Base-by-base conservation (phyloP, 2,329 filamentous ascomycete species). In the Alternaria infectoria region DNA sequence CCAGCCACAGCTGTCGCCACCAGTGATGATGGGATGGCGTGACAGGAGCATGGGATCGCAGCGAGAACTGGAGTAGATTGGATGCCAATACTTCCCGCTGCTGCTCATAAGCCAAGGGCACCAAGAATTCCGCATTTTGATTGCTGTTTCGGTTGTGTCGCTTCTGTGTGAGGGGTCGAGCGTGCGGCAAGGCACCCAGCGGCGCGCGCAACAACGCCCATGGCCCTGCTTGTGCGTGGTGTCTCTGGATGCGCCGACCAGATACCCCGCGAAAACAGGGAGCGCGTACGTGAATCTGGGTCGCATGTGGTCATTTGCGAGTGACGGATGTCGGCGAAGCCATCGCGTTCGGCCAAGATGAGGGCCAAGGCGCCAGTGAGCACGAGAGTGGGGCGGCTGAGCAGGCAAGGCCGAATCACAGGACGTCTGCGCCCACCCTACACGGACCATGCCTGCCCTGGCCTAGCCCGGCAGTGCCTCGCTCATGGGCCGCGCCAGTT, bases 81-180 rank as follows among this genome's bases (percentile, higher is more conserved):
- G 43, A 52, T 56, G 54, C 54, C 54, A 56, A 56, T 56, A 46
- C 54, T 56, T 56, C 54, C 54, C 49, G 49, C 49, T 40, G 49
- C 8, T 23, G 54, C 21, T 46, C 32, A 32, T 56, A 43, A 45
- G 54, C 54, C 54, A 56, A 56, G 54, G 54, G 54, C 54, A 46
- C 54, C 54, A 56, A 56, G 54, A 56, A 23, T 56, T 56, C 54
- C 54, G 43, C 54, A 45, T 46, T 45, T 32, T 45, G 40, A 46
- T 56, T 45, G 44, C 44, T 47, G 54, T 56, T 56, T 56, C 54
- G 54, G 54, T 23, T 56, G 54, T 56, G 54, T 56, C 54, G 43
- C 54, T 23, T 28, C 17, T 25, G 19, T 21, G 26, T 30, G 21
- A 28, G 28, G 49, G 49, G 28, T 52, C 17, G 49, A 52, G 49